Conservation (phyloP, 2,329 filamentous ascomycete species). For the Aspergillus hortae region DNA sequence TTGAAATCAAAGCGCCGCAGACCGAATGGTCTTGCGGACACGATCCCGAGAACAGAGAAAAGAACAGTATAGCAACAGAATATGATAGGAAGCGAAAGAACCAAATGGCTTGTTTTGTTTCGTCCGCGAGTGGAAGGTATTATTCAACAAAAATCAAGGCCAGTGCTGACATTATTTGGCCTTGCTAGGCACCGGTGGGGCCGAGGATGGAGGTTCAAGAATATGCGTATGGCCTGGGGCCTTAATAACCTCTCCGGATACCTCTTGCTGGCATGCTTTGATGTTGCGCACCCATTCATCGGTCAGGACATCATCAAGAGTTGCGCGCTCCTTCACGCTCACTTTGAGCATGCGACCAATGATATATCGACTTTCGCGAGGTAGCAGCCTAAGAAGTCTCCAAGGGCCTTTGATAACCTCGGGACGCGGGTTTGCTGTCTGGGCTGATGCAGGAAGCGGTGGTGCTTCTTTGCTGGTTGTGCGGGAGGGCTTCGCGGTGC, state of each 20-base stretch:
- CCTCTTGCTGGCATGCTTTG: constrained; percentile 75
- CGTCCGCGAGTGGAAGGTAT: constrained; percentile 1
- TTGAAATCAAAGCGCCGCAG: constrained; percentile 5
- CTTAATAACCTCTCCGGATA: constrained; percentile 67
- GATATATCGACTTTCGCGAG: constrained; percentile 84
- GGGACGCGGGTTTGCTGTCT: constrained; percentile 42
- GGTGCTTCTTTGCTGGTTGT: constrained; percentile 41
- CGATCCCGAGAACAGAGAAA: too few relatives aligned
- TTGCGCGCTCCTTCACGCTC: constrained; percentile 76
- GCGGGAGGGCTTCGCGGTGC: constrained; percentile 23
- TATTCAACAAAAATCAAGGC: background rate
- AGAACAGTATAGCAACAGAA: too few relatives aligned
- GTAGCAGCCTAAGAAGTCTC: constrained; percentile 80
- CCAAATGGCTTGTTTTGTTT: too few relatives aligned
- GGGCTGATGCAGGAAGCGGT: constrained; percentile 27
- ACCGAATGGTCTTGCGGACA: too few relatives aligned
- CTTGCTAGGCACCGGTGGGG: constrained; percentile 34
- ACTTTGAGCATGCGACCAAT: constrained; percentile 90
- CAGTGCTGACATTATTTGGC: constrained; percentile 22
- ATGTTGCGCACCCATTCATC: constrained; percentile 89
- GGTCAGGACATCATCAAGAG: constrained; percentile 77
- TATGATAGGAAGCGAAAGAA: too few relatives aligned
- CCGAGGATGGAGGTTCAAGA: constrained; percentile 62
- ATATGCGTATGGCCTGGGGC: constrained; percentile 79
- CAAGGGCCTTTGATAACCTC: constrained; percentile 90